Percentiles rank a stretch among this genome's conserved stretches.
These are phyloP conservation scores for Cytospora piceae DNA, from an alignment of 2,329 filamentous ascomycete genomes.

Conservation along the genomic window DNA sequence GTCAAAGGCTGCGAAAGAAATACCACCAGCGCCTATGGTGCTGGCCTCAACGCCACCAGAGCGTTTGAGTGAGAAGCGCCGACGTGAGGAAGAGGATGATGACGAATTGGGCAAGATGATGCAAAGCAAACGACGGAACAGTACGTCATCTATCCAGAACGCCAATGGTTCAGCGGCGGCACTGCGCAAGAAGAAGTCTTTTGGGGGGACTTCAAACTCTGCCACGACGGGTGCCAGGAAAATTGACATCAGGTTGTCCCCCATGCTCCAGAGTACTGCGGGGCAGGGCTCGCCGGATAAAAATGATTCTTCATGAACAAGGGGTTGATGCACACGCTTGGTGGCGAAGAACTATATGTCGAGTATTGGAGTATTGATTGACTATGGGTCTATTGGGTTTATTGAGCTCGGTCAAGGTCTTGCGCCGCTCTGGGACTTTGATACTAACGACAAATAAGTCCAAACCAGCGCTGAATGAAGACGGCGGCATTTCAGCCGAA, in stretches of 20 bases:
- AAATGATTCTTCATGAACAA: slow-evolving; percentile 45
- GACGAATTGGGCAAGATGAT: slow-evolving; percentile 88
- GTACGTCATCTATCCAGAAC: slow-evolving; percentile 53
- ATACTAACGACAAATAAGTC: not conserved
- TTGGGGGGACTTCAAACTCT: slow-evolving; percentile 45
- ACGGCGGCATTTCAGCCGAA: not conserved
- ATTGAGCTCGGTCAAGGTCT: not conserved
- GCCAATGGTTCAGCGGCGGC: slow-evolving; percentile 43
- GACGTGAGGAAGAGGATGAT: slow-evolving; percentile 91
- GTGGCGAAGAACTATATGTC: not conserved
- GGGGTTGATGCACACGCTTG: not conserved
- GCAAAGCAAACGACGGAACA: slow-evolving; percentile 63
- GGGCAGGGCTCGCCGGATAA: slow-evolving; percentile 44
- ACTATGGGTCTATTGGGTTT: not conserved
- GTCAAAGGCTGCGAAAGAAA: slow-evolving; percentile 39
- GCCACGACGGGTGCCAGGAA: slow-evolving; percentile 52
- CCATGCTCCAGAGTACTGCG: slow-evolving; percentile 44
- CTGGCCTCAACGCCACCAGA: slow-evolving; percentile 67
- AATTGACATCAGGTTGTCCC: slow-evolving; percentile 62
- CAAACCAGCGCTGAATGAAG: not conserved
- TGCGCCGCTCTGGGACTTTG: not conserved
- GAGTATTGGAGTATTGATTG: not conserved
- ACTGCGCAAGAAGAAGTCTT: slow-evolving; percentile 51
- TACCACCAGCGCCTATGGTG: slow-evolving; percentile 39
- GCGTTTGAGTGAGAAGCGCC: slow-evolving; percentile 82